Conservation (phyloP, 345 rosid genomes). For the Eutrema japonicum region DNA sequence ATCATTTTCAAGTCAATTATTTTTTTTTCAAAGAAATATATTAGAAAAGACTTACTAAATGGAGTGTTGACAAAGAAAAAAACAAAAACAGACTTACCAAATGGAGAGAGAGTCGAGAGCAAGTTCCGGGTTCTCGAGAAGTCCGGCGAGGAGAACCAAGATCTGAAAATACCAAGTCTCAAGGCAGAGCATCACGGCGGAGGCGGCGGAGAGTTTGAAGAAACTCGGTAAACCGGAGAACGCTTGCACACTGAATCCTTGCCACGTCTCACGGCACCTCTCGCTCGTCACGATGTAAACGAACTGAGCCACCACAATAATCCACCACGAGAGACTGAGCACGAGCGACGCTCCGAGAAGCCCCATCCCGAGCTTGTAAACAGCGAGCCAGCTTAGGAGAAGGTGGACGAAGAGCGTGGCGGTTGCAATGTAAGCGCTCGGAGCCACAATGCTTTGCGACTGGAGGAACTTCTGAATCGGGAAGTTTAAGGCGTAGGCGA, state of each 20-base stretch:
- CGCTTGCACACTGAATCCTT: constrained; percentile 51
- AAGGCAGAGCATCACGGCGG: constrained; percentile 66
- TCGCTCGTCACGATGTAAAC: constrained; percentile 50
- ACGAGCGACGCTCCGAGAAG: constrained; percentile 57
- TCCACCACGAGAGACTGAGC: constrained; percentile 63
- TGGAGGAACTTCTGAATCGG: constrained; percentile 67
- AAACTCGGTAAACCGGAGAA: constrained; percentile 50
- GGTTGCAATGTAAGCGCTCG: constrained; percentile 60
- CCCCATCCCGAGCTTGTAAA: constrained; percentile 49
- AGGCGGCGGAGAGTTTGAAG: constrained; percentile 58
- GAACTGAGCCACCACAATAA: constrained; percentile 54
- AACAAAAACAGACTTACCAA: constrained; percentile 35
- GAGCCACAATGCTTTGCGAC: constrained; percentile 60
- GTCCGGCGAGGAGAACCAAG: constrained; percentile 57
- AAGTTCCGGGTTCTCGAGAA: constrained; percentile 56
- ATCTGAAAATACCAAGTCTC: constrained; percentile 64
- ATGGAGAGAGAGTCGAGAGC: constrained; percentile 49
- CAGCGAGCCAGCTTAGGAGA: constrained; percentile 49
- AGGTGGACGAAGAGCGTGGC: constrained; percentile 49
- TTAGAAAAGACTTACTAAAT: constrained; percentile 28
- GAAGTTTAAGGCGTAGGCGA: constrained; percentile 58
- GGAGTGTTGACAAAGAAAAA: too few species aligned
- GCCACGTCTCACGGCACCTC: constrained; percentile 52
- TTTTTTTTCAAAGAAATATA: not conserved
- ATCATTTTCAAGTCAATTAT: not conserved